Base-by-base conservation (phyloP, 129 eudicot species). In the Lactuca sativa region DNA sequence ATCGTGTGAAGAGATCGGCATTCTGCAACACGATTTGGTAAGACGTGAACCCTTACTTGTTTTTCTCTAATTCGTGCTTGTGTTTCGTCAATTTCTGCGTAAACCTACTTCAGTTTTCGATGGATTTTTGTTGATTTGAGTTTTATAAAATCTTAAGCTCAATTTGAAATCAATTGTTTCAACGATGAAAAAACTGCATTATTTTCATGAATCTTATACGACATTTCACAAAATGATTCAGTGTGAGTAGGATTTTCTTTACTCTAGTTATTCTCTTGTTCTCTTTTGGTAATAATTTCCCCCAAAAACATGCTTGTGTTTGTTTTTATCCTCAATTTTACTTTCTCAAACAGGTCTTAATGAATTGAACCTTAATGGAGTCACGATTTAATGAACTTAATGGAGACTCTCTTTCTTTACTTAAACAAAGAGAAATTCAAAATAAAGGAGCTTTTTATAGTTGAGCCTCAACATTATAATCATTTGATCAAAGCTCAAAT, bases 1-100 rank as follows among this genome's bases (percentile, higher is more conserved):
- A 80, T 77, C 85, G 14, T 77, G 64, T 62, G 78, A 82, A 74
- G 88, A 78, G 70, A 70, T 77, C 72, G 75, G 70, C 80, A 80
- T 72, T 78, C 67, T 81, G 40, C 77, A 74, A 41, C 76, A 52
- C 62, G 84, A 83, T 81, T 75, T 81, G 86, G 92, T 86, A 78
- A 78, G 10, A 56, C 66, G 5, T 6, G 32, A 31, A 25, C 8
- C 48, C 13, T 4, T 14, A 33, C 21, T 56, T 11, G 11, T 17
- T 38, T 16, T 11, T 55, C 4, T 36, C 41, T 62, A 37, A 62
- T 6, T 38, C 4, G 52, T 3, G 12, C 52, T 47, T 47, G 15
- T 47, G 52, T 47, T 47, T 47, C 49, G 15, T 47, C 52, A 3
- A 47, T 47, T 47, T 47, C n/a, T 47, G n/a, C 1, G 52, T n/a